Evolutionary conservation across 2,329 filamentous ascomycete species (phyloP), one percentile per base, ranked within the genome.

Genomic region (Phaeosphaeriaceae sp.): DNA sequence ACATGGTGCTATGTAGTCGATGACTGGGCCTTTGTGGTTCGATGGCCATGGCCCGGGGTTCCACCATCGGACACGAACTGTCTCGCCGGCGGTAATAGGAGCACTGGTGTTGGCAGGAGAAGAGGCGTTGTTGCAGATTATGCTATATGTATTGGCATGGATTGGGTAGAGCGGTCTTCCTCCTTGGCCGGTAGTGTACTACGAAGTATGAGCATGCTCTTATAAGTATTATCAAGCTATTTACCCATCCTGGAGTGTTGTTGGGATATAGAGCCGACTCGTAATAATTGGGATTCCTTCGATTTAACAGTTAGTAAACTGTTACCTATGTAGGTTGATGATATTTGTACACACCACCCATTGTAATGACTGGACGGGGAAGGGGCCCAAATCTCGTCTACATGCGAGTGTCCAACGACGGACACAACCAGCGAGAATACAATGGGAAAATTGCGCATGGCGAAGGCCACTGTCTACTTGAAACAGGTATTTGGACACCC

Each of bases 1-100:
- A 48, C 64, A 68, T 2, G 52, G 23, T 12, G 67, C 65, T 9
- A 71, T 45, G 49, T 71, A 71, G 49, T 64, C 54, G 43, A 71
- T 54, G 3, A 70, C 55, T 6, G 67, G 67, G 4, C 68, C 68
- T 12, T 61, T 48, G 49, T 71, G 67, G 2, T 51, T 55, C 2
- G 42, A 45, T 11, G 65, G 61, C 61, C 63, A 65, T 40, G 41
- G 48, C 11, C 52, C 60, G 32, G 33, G 40, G 29, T 38, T 41
- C 44, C 48, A 58, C 86, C 47, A 57, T 13, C 56, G 55, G 41
- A 64, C 39, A 33, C 45, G 42, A 54, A 58, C 33, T 6, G 30
- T 38, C 16, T 42, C 41, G 15, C 43, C 43, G 3, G 58, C 46
- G 3, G 55, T 50, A 21, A 66, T 62, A 16, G 61, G 50, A 35